Conservation (phyloP, 257 asterid genomes). For the Solanum piurae region DNA sequence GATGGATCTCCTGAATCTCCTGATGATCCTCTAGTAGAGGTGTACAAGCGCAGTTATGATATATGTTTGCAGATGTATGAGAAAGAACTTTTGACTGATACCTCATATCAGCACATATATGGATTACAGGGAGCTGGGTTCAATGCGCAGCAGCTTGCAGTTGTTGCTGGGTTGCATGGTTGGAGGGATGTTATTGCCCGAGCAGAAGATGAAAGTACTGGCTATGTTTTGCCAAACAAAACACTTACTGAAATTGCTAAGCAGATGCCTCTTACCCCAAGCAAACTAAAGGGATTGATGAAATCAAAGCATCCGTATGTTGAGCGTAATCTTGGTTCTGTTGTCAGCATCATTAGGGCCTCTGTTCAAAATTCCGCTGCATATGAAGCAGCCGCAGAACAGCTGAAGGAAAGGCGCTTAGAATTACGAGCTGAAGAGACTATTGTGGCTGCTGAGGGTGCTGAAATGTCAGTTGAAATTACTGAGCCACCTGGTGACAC, state of each 20-base stretch:
- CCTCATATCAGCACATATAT: conserved; percentile 72
- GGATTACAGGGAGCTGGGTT: conserved; percentile 80
- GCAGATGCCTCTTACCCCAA: conserved; percentile 74
- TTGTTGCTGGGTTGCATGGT: conserved; percentile 86
- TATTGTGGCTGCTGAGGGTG: conserved; percentile 26
- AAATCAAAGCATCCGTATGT: conserved; percentile 72
- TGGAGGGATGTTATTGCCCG: conserved; percentile 98
- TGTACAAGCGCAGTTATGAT: conserved; percentile 83
- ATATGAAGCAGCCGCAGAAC: conserved; percentile 59
- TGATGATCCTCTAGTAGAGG: conserved; percentile 75
- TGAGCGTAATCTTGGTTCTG: conserved; percentile 68
- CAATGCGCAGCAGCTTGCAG: conserved; percentile 83
- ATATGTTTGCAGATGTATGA: conserved; percentile 81
- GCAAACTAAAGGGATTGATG: conserved; percentile 48
- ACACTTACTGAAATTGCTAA: conserved; percentile 87
- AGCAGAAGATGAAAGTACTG: conserved; percentile 99
- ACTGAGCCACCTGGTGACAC: conserved; percentile 19
- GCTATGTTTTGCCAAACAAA: conserved; percentile 82
- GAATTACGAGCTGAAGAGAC: conserved; percentile 40
- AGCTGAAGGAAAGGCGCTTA: conserved; percentile 42
- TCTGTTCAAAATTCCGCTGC: conserved; percentile 67
- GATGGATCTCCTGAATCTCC: conserved; percentile 50
- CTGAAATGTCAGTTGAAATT: conserved; percentile 32
- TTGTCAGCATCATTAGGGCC: conserved; percentile 65
- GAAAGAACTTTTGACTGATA: conserved; percentile 84